These are phyloP conservation scores for Alternaria triticina DNA, from an alignment of 2,329 filamentous ascomycete species.

Conservation along the genomic window DNA sequence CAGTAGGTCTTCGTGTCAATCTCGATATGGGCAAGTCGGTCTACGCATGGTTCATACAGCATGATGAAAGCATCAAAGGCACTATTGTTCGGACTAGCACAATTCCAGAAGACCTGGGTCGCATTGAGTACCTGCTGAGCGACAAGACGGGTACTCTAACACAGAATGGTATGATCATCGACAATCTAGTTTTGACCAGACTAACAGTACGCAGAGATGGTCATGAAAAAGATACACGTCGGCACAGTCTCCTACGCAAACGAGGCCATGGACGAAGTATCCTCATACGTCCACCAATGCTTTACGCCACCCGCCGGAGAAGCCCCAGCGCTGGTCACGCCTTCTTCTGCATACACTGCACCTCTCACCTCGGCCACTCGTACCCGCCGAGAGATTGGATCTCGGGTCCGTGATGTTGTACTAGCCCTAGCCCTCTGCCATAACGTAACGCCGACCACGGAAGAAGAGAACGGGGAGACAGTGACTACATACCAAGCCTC, in stretches of 20 bases:
- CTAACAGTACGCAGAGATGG: slow-evolving; percentile 71
- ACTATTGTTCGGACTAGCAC: slow-evolving; percentile 96
- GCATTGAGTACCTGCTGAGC: slow-evolving; percentile 94
- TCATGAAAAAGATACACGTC: slow-evolving; percentile 98
- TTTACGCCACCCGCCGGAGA: slow-evolving; percentile 62
- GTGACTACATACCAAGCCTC: slow-evolving; percentile 93
- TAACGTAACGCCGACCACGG: slow-evolving; percentile 91
- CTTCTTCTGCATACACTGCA: slow-evolving; percentile 73
- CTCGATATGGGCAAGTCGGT: slow-evolving; percentile 96
- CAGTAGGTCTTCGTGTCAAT: slow-evolving; percentile 94
- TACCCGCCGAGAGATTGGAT: slow-evolving; percentile 90
- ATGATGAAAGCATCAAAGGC: slow-evolving; percentile 85
- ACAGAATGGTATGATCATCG: slow-evolving; percentile 71
- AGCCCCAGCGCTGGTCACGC: slow-evolving; percentile 66
- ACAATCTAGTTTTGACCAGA: not conserved
- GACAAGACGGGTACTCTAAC: slow-evolving; percentile 99
- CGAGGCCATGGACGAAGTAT: slow-evolving; percentile 97
- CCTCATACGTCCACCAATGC: slow-evolving; percentile 82
- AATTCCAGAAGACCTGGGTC: slow-evolving; percentile 92
- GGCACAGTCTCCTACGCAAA: slow-evolving; percentile 98
- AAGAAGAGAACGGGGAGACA: slow-evolving; percentile 78
- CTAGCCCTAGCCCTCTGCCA: slow-evolving; percentile 92
- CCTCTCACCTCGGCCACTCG: slow-evolving; percentile 72
- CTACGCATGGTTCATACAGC: slow-evolving; percentile 94
- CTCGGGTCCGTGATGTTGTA: slow-evolving; percentile 90